Percentiles rank a stretch among this genome's conserved stretches.
Conservation (phyloP, 2,329 filamentous ascomycete genomes). For the Cladosporium sp. region DNA sequence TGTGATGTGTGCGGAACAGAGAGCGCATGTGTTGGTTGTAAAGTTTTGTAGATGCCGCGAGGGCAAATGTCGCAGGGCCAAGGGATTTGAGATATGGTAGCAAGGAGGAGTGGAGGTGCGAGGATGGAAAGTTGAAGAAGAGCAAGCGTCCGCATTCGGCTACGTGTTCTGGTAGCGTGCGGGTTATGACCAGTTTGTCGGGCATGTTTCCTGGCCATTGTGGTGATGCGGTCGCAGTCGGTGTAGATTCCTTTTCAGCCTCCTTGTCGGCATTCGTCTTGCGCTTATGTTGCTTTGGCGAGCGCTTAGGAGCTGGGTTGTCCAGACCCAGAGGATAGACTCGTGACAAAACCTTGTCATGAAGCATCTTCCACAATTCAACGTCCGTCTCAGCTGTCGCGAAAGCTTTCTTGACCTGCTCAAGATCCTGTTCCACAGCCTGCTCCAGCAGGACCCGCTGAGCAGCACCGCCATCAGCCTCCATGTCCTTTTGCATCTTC, state of each 20-base stretch:
- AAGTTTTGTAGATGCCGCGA: neutral
- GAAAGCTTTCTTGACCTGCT: neutral
- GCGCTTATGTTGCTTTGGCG: neutral
- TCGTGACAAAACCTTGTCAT: conserved; percentile 1
- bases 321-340: conserved; percentile 1
- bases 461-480: neutral
- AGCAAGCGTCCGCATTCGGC: neutral
- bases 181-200: neutral
- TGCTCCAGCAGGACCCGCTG: neutral
- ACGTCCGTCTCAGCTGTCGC: conserved; percentile 4
- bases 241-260: too few species aligned
- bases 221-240: neutral
- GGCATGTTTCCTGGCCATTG: neutral
- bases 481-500: neutral
- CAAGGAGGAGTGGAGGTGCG: neutral
- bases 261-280: neutral
- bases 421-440: conserved; percentile 1
- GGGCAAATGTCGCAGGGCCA: conserved; percentile 7
- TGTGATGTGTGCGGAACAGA: neutral
- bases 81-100: conserved; percentile 12
- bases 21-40: conserved; percentile 12
- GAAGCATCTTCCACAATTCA: conserved; percentile 7
- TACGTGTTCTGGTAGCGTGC: neutral
- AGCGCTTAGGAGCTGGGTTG: neutral
- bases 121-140: neutral